Base-by-base conservation (phyloP, 1,284 basidiomycete genomes). In the Coriolopsis trogii region DNA sequence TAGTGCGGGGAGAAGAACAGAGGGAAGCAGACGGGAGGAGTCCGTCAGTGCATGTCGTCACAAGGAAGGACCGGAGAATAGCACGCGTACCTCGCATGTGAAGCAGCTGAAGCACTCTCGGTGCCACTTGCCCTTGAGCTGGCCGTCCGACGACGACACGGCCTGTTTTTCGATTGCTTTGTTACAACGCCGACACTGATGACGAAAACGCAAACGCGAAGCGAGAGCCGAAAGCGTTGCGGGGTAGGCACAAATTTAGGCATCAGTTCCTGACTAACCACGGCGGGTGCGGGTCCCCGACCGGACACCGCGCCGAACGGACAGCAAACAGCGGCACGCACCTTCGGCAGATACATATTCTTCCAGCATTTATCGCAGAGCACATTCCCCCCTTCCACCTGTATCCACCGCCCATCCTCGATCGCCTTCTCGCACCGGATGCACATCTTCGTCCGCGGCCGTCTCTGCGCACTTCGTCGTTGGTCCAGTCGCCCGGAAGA, bases 71-170 rank as follows among this genome's bases (percentile, higher is more conserved):
- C 37, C 37, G 31, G 31, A 18, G n/a, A 12, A 28, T 46, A 57
- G 25, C 38, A 70, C n/a, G n/a, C 79, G 53, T 68, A 89, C 84
- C 64, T 91, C 82, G 70, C 93, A 95, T 3, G 75, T 81, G 57
- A 84, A 78, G 69, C 93, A 95, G 61, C 86, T 91, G 67, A 95
- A 95, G 73, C 93, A 95, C 36, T 87, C 84, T 48, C 84, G 82
- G 67, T 95, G 93, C 70, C 94, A 95, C 70, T 95, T 95, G 55
- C 93, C 93, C 71, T 94, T 94, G 43, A 95, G 77, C 70, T 95
- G 93, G 1, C 93, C 93, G 65, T 95, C 93, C 7, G 88, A 85
- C 9, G 88, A 91, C 29, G 89, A 93, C n/a, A 95, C 90, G 16
- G 93, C 93, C 59, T 89, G 87, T 60, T 86, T 93, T 74, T 95